phyloP scores from a whole-genome alignment of 495 filamentous ascomycete species.

The Daldinia decipiens region DNA sequence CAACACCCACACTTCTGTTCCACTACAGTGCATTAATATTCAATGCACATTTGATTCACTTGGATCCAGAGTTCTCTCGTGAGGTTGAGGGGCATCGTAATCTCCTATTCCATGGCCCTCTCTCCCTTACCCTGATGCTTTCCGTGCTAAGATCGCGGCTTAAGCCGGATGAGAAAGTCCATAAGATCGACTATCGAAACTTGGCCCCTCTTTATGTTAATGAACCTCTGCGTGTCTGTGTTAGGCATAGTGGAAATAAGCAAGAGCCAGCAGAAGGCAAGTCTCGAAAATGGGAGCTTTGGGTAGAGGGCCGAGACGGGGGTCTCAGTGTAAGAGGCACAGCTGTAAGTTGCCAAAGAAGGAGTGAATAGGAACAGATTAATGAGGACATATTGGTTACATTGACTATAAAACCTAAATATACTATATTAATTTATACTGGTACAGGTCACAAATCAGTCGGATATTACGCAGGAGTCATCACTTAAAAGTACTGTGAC shows the following conservation, averaged over 20 bases:
- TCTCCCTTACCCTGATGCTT: conserved; percentile 80
- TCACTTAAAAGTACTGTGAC: neutral
- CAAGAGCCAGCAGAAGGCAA: neutral
- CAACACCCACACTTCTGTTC: conserved; percentile 75
- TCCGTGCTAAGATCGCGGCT: conserved; percentile 67
- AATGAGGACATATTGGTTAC: neutral
- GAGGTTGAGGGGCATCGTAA: conserved; percentile 77
- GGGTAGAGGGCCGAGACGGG: conserved; percentile 70
- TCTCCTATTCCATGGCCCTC: conserved; percentile 85
- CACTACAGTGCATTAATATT: conserved; percentile 86
- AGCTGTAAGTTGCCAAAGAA: conserved; percentile 26
- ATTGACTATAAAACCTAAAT: neutral
- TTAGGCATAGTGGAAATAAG: conserved; percentile 24
- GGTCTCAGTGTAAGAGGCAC: conserved; percentile 70
- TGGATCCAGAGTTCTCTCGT: conserved; percentile 76
- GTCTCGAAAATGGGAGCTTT: conserved; percentile 64
- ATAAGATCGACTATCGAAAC: conserved; percentile 78
- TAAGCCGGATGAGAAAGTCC: conserved; percentile 22
- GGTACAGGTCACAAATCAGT: neutral
- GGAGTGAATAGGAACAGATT: neutral
- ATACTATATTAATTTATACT: neutral
- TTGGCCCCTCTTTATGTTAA: conserved; percentile 81
- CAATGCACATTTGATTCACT: conserved; percentile 87
- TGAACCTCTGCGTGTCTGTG: conserved; percentile 70
- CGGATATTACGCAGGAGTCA: no score